A percentile compares a stretch with the other conserved stretches of the same genome.
Evolutionary conservation across 345 rosid species (phyloP).

Genomic region (Kandelia obovata): DNA sequence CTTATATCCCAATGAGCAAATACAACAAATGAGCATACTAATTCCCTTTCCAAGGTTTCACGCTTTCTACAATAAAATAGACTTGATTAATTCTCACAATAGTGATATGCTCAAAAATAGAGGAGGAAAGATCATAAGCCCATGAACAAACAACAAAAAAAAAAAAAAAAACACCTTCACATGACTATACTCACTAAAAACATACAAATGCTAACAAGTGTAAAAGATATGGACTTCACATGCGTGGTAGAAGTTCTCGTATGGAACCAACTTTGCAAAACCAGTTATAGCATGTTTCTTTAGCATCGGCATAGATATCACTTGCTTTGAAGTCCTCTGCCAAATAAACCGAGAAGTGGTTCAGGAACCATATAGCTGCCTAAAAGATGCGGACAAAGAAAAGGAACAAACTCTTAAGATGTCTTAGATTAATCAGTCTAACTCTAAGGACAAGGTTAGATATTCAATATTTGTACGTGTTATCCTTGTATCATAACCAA

Average conservation of each 20-base stretch:
- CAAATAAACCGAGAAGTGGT: slow-evolving; percentile 18
- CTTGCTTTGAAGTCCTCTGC: slow-evolving; percentile 67
- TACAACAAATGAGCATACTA: too few relatives aligned
- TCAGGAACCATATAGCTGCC: slow-evolving; percentile 14
- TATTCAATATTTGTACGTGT: not conserved
- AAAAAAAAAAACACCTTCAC: not conserved
- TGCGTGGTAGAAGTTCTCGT: slow-evolving; percentile 87
- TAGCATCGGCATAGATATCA: slow-evolving; percentile 65
- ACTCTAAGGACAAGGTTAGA: slow-evolving; percentile 1
- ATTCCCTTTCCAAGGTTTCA: too few relatives aligned
- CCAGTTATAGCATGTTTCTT: slow-evolving; percentile 94
- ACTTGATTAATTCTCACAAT: too few relatives aligned
- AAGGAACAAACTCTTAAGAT: not conserved
- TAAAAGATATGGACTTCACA: slow-evolving; percentile 43
- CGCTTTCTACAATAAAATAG: too few relatives aligned
- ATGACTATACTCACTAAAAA: slow-evolving; percentile 2
- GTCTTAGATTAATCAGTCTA: not conserved
- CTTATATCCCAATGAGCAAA: too few relatives aligned
- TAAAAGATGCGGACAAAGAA: not conserved
- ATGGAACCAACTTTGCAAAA: slow-evolving; percentile 80
- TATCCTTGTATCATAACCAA: too few relatives aligned
- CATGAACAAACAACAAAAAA: not conserved
- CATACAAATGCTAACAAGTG: slow-evolving; percentile 1
- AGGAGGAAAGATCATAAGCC: too few relatives aligned
- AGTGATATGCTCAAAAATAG: too few relatives aligned